Conservation (phyloP, 2,329 filamentous ascomycete genomes). For the Camptophora hylomeconis region DNA sequence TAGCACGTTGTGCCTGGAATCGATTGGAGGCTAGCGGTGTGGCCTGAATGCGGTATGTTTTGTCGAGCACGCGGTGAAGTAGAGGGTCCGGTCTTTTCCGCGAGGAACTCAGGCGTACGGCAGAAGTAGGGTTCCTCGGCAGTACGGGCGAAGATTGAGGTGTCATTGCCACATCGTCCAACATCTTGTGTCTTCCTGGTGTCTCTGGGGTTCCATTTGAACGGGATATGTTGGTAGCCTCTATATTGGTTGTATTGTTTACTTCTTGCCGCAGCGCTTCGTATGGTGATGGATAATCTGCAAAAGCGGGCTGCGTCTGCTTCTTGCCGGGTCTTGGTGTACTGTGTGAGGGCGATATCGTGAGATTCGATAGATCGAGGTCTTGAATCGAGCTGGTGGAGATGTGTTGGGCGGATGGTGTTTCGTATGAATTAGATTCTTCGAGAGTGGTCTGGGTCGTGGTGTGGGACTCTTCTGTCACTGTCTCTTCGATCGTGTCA, state of each 20-base stretch:
- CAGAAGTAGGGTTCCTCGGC: slow-evolving; percentile 31
- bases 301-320: slow-evolving; percentile 32
- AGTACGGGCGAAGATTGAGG: slow-evolving; percentile 45
- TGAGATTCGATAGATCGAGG: slow-evolving; percentile 31
- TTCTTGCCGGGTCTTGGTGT: slow-evolving; percentile 29
- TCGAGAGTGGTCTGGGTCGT: slow-evolving; percentile 34
- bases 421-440: slow-evolving; percentile 26
- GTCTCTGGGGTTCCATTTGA: slow-evolving; percentile 17
- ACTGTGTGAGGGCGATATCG: slow-evolving; percentile 32
- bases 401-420: slow-evolving; percentile 25
- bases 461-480: slow-evolving; percentile 44
- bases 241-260: slow-evolving; percentile 26
- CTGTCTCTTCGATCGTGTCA: slow-evolving; percentile 38
- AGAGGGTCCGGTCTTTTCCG: slow-evolving; percentile 51
- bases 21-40: slow-evolving; percentile 51
- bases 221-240: slow-evolving; percentile 23
- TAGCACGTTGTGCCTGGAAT: slow-evolving; percentile 12
- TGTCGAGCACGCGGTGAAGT: slow-evolving; percentile 84
- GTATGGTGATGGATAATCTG: slow-evolving; percentile 62
- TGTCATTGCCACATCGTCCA: slow-evolving; percentile 46
- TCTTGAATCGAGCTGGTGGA: slow-evolving; percentile 26
- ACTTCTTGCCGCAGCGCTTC: slow-evolving; percentile 59
- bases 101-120: slow-evolving; percentile 27
- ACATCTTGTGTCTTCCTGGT: slow-evolving; percentile 7
- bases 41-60: slow-evolving; percentile 85